Conservation (phyloP, 1,284 basidiomycete species). For the Trichosporon inkin region DNA sequence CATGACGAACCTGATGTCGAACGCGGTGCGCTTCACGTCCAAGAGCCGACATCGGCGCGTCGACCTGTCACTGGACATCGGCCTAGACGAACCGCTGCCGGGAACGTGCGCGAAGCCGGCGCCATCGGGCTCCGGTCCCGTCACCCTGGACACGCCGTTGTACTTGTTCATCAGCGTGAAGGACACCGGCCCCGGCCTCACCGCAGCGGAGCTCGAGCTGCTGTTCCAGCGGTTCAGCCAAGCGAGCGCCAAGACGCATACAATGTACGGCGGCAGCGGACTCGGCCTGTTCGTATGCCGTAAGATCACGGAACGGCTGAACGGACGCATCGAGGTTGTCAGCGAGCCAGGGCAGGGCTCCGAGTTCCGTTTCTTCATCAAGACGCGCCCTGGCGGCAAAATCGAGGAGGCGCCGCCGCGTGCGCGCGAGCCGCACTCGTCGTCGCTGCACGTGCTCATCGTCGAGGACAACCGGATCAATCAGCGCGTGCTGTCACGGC, state of each 20-base stretch:
- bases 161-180: slow-evolving; percentile 22
- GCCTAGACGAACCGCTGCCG: slow-evolving; percentile 19
- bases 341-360: slow-evolving; percentile 28
- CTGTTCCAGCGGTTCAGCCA: slow-evolving; percentile 35
- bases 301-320: slow-evolving; percentile 30
- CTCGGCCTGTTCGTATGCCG: slow-evolving; percentile 36
- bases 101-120: slow-evolving; percentile 21
- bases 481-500: slow-evolving; percentile 30
- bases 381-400: slow-evolving; percentile 6
- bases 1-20: slow-evolving; percentile 32
- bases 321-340: slow-evolving; percentile 31
- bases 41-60: slow-evolving; percentile 14
- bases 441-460: slow-evolving; percentile 26
- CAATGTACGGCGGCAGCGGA: slow-evolving; percentile 34
- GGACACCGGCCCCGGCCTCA: slow-evolving; percentile 36
- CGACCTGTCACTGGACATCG: slow-evolving; percentile 23
- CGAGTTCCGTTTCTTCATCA: slow-evolving; percentile 50
- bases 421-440: background rate
- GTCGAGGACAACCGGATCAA: slow-evolving; percentile 47
- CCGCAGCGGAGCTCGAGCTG: slow-evolving; percentile 22
- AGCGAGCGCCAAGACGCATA: slow-evolving; percentile 28
- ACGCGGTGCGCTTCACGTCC: slow-evolving; percentile 28
- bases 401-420: background rate
- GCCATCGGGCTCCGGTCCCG: background rate
- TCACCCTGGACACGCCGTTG: slow-evolving; percentile 16